Evolutionary conservation across 2,329 filamentous ascomycete species (phyloP).

Genomic region (Podosphaera xanthii): DNA sequence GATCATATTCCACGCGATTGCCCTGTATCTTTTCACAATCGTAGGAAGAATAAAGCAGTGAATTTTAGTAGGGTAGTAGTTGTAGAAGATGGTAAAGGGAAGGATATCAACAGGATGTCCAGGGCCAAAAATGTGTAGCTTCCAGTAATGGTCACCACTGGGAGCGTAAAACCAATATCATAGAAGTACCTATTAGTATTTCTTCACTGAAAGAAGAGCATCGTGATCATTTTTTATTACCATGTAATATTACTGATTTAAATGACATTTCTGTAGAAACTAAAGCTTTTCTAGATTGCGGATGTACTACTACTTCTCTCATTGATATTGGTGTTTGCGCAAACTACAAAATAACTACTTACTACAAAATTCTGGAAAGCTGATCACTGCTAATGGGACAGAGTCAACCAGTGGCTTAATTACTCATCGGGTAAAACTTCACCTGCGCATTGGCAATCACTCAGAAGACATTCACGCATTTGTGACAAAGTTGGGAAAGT

Average conservation of each 20-base stretch:
- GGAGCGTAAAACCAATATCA: too few relatives aligned
- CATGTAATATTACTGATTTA: not conserved
- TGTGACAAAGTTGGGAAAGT: not conserved
- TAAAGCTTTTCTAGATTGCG: not conserved
- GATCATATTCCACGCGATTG: not conserved
- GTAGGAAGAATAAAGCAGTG: not conserved
- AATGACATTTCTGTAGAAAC: not conserved
- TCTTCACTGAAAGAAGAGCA: not conserved
- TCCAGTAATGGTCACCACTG: too few relatives aligned
- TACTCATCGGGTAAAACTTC: not conserved
- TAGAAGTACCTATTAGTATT: not conserved
- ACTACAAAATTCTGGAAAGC: not conserved
- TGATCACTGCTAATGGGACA: not conserved
- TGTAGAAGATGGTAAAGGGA: not conserved
- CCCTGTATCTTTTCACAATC: not conserved
- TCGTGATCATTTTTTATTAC: not conserved
- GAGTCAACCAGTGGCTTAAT: not conserved
- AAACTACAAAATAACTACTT: not conserved
- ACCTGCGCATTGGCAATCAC: not conserved
- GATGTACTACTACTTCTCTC: not conserved
- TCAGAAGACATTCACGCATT: not conserved
- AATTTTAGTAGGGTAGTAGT: not conserved
- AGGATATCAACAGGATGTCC: not conserved
- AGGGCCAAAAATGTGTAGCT: not conserved
- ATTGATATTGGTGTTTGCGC: not conserved